Percentiles rank a stretch among this genome's conserved stretches.
Evolutionary conservation across 148 eudicot genomes (phyloP).

Genomic region (Diospyros lotus): DNA sequence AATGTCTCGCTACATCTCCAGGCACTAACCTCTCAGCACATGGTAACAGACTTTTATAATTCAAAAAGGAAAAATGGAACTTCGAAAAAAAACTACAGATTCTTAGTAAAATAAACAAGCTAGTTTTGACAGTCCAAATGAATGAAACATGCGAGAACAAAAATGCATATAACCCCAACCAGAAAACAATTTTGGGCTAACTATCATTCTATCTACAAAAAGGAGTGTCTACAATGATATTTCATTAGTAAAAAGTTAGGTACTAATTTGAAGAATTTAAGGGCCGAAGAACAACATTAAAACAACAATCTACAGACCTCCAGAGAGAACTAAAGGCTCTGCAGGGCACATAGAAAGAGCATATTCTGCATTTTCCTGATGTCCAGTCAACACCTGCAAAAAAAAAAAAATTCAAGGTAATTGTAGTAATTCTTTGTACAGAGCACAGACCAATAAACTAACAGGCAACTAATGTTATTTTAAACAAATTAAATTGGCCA

Average conservation of each 20-base stretch:
- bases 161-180: not conserved
- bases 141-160: not conserved
- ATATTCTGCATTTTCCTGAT: conserved; percentile 93
- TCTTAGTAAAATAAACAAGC: not conserved
- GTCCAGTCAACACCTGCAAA: conserved; percentile 78
- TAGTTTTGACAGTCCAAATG: not conserved
- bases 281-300: not conserved
- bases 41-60: no score
- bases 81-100: not conserved
- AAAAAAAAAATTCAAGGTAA: not conserved
- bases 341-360: conserved; percentile 90
- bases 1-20: no score
- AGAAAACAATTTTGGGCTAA: not conserved
- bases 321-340: conserved; percentile 93
- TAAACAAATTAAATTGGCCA: not conserved
- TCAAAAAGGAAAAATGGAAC: no score
- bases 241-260: not conserved
- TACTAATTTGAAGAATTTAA: conserved; percentile 6
- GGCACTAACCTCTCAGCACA: no score
- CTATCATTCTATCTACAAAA: not conserved
- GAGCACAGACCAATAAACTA: not conserved
- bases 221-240: not conserved
- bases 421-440: not conserved
- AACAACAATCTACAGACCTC: conserved; percentile 47
- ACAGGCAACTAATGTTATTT: not conserved